Percentiles rank a stretch among this genome's conserved stretches.
These are phyloP conservation scores for Talaromyces stipitatus DNA, from an alignment of 495 filamentous ascomycete genomes.

Conservation along the genomic window DNA sequence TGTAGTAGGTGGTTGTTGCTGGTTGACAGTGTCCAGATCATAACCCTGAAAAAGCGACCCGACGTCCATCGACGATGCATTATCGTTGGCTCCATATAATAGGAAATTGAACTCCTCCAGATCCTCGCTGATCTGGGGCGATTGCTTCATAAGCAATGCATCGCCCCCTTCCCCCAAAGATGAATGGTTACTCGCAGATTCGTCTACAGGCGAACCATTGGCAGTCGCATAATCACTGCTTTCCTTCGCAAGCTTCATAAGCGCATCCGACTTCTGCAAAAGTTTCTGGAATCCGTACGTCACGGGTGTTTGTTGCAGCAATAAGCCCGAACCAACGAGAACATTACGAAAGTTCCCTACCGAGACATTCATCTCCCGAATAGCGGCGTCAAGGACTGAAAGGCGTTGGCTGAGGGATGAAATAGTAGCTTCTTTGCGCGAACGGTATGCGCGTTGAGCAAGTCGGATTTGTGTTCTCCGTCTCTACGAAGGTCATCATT, in stretches of 20 bases:
- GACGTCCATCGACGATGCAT: not conserved
- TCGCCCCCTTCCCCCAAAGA: not conserved
- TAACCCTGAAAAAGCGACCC: not conserved
- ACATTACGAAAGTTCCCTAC: conserved; percentile 65
- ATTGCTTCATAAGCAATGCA: not conserved
- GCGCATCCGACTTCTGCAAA: conserved; percentile 25
- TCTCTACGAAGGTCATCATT: conserved; percentile 44
- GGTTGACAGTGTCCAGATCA: not conserved
- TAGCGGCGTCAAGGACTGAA: conserved; percentile 52
- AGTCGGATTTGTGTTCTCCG: conserved; percentile 82
- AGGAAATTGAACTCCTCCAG: not conserved
- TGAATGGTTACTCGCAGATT: not conserved
- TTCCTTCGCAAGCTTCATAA: conserved; percentile 27
- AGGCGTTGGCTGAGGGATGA: conserved; percentile 63
- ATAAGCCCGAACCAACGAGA: conserved; percentile 40
- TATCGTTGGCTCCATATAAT: not conserved
- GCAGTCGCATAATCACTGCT: conserved; percentile 10
- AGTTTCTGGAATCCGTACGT: conserved; percentile 23
- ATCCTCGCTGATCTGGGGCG: not conserved
- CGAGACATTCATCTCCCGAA: conserved; percentile 66
- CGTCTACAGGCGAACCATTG: not conserved
- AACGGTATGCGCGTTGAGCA: conserved; percentile 77
- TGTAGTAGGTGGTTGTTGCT: not conserved
- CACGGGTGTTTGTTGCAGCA: conserved; percentile 25
- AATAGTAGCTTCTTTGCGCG: conserved; percentile 76